Evolutionary conservation across 2,329 filamentous ascomycete genomes (phyloP).

Genomic region (Xylaria sp.): DNA sequence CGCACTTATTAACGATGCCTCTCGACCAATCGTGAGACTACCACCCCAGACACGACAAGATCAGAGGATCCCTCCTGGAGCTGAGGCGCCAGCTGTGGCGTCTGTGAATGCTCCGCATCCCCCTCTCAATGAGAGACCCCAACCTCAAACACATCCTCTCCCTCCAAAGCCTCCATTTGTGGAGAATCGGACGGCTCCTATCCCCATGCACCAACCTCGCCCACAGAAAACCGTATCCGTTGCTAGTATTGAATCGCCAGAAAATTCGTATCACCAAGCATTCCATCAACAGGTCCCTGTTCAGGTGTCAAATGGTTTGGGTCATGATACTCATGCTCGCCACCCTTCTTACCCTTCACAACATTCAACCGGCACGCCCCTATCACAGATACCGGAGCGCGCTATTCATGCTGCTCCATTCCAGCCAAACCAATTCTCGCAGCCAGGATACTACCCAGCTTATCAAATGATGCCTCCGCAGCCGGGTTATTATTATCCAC

Average conservation of each 20-base stretch:
- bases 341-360: slow-evolving; percentile 74
- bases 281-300: slow-evolving; percentile 95
- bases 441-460: slow-evolving; percentile 63
- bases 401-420: slow-evolving; percentile 91
- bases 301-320: slow-evolving; percentile 65
- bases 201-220: slow-evolving; percentile 90
- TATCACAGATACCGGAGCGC: slow-evolving; percentile 91
- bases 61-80: slow-evolving; percentile 36
- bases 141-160: slow-evolving; percentile 63
- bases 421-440: slow-evolving; percentile 73
- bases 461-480: slow-evolving; percentile 65
- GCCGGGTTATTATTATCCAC: slow-evolving; percentile 73
- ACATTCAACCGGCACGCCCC: slow-evolving; percentile 75
- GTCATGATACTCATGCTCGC: slow-evolving; percentile 67
- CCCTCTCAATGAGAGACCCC: slow-evolving; percentile 59
- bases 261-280: slow-evolving; percentile 72
- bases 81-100: slow-evolving; percentile 33
- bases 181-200: slow-evolving; percentile 58
- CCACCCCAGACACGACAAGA: slow-evolving; percentile 63
- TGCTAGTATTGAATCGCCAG: slow-evolving; percentile 87
- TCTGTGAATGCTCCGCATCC: slow-evolving; percentile 39
- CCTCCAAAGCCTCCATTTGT: slow-evolving; percentile 64
- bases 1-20: slow-evolving; percentile 63
- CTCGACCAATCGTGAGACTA: slow-evolving; percentile 79
- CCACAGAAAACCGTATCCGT: slow-evolving; percentile 95